Evolutionary conservation across 805 yeast genomes (phyloP).

Genomic region (Suhomyces pyralidae): DNA sequence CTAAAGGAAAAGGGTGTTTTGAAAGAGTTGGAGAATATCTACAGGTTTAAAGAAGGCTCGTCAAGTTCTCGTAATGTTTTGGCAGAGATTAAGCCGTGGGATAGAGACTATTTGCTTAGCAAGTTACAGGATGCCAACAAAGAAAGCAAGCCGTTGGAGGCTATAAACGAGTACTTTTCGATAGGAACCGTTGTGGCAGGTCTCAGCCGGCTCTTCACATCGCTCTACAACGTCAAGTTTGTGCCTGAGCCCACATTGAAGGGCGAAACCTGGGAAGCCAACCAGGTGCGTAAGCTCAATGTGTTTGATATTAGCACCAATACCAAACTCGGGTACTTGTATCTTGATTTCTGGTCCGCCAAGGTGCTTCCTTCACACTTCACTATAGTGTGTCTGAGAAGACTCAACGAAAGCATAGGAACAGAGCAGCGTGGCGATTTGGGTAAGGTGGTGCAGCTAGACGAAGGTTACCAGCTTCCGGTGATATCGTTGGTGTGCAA

Average conservation of each 20-base stretch:
- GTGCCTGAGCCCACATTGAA: constrained; percentile 57
- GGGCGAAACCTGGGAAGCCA: constrained; percentile 83
- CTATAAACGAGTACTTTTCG: constrained; percentile 71
- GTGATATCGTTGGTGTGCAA: constrained; percentile 88
- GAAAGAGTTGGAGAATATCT: constrained; percentile 53
- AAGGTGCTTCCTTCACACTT: constrained; percentile 88
- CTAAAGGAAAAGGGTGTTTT: constrained; percentile 48
- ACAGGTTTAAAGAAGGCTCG: constrained; percentile 24
- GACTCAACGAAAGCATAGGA: constrained; percentile 47
- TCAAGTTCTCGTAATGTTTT: neutral
- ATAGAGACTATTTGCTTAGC: constrained; percentile 61
- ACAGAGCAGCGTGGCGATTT: constrained; percentile 25
- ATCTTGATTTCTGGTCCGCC: constrained; percentile 83
- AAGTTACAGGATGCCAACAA: constrained; percentile 14
- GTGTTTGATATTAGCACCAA: constrained; percentile 60
- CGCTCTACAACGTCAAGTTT: constrained; percentile 73
- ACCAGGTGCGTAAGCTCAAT: constrained; percentile 77
- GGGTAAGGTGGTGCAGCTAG: constrained; percentile 29
- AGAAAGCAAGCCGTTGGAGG: constrained; percentile 23
- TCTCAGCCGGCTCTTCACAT: constrained; percentile 63
- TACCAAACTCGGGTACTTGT: constrained; percentile 69
- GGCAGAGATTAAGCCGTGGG: constrained; percentile 75
- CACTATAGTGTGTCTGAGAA: constrained; percentile 91
- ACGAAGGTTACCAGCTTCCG: constrained; percentile 70
- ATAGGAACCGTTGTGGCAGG: constrained; percentile 86